Evolutionary conservation across 805 yeast species (phyloP).

Genomic region (Yamadazyma olivae): DNA sequence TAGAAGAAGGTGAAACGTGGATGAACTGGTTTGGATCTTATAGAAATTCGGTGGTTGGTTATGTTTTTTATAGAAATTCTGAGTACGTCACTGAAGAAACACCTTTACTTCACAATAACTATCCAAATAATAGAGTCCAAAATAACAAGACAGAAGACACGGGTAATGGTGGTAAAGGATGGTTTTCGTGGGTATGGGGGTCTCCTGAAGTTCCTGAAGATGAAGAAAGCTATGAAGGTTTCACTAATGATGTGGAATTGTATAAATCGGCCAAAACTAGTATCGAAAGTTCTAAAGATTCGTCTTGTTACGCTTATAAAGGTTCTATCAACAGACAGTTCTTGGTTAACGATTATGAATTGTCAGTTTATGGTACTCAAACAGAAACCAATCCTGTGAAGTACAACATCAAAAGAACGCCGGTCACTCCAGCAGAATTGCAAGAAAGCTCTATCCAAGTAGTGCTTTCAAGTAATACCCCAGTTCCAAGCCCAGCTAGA

Average conservation of each 20-base stretch:
- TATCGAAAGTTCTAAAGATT: slow-evolving; percentile 30
- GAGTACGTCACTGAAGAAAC: slow-evolving; percentile 5
- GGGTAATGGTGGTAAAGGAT: slow-evolving; percentile 4
- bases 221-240: slow-evolving; percentile 17
- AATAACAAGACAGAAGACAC: background rate
- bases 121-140: background rate
- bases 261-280: slow-evolving; percentile 29
- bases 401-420: slow-evolving; percentile 27
- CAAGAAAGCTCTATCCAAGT: slow-evolving; percentile 25
- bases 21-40: slow-evolving; percentile 5
- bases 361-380: slow-evolving; percentile 33
- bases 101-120: slow-evolving; percentile 3
- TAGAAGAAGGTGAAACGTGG: slow-evolving; percentile 1
- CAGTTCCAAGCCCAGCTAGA: slow-evolving; percentile 1
- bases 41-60: slow-evolving; percentile 4
- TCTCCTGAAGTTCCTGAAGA: slow-evolving; percentile 11
- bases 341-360: slow-evolving; percentile 18
- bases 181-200: slow-evolving; percentile 27
- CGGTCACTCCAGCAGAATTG: slow-evolving; percentile 32
- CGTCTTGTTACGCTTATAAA: slow-evolving; percentile 32
- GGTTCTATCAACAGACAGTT: slow-evolving; percentile 14
- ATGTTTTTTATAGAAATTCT: slow-evolving; percentile 4
- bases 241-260: slow-evolving; percentile 21
- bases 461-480: background rate
- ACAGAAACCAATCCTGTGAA: slow-evolving; percentile 32